Evolutionary conservation across 768 basidiomycete genomes (phyloP).

Genomic region (Lentinula raphanica): DNA sequence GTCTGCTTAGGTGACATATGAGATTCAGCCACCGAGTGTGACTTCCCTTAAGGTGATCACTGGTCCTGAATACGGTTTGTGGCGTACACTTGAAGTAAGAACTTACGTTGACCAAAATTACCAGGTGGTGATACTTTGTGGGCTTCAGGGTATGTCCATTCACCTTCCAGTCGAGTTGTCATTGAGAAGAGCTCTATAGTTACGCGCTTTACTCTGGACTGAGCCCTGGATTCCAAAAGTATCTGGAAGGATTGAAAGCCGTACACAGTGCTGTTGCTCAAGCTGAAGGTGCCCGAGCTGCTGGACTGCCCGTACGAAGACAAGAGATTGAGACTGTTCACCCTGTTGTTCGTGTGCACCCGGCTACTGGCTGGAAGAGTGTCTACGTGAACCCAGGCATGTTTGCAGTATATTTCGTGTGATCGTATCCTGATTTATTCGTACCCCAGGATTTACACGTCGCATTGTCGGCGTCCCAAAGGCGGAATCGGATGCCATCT

Average conservation of each 20-base stretch:
- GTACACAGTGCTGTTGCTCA: conserved; percentile 76
- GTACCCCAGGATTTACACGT: conserved; percentile 62
- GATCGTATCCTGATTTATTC: background rate
- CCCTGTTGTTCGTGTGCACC: conserved; percentile 80
- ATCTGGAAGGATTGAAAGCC: conserved; percentile 68
- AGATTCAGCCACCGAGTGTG: conserved; percentile 73
- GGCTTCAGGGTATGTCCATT: conserved; percentile 59
- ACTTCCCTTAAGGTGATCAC: conserved; percentile 75
- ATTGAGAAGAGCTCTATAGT: conserved; percentile 25
- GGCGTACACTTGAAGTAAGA: background rate
- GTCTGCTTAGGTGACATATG: conserved; percentile 53
- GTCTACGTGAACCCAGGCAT: conserved; percentile 74
- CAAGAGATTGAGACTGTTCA: conserved; percentile 66
- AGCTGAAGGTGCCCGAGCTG: conserved; percentile 67
- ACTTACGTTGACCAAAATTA: background rate
- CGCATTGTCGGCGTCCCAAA: conserved; percentile 77
- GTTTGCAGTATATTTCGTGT: conserved; percentile 8
- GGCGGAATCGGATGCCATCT: conserved; percentile 71
- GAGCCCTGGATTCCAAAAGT: conserved; percentile 68
- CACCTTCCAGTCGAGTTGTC: background rate
- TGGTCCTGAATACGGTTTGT: conserved; percentile 53
- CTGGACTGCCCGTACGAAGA: conserved; percentile 66
- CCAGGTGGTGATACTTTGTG: conserved; percentile 66
- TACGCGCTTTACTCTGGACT: conserved; percentile 82
- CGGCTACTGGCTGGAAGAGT: conserved; percentile 80